phyloP scores from a whole-genome alignment of 2,329 filamentous ascomycete genomes.

The Fonsecaea monophora region DNA sequence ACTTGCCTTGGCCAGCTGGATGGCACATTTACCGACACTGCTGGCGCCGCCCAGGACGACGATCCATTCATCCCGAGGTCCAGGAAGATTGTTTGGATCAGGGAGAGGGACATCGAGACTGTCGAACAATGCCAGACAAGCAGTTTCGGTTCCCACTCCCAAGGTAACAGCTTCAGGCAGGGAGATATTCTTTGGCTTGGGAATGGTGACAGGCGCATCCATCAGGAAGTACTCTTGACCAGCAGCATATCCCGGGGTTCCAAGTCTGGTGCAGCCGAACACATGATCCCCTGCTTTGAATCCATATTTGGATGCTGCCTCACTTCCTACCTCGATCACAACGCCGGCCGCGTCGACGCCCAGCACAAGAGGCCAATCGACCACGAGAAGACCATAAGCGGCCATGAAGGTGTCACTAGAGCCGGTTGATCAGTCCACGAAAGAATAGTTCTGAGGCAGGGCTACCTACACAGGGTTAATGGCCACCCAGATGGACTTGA shows the following conservation, averaged over 20 bases:
- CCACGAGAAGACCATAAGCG: constrained; percentile 41
- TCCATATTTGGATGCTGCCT: constrained; percentile 39
- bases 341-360: constrained; percentile 44
- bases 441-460: neutral
- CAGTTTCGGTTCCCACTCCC: constrained; percentile 41
- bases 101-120: constrained; percentile 40
- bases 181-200: constrained; percentile 43
- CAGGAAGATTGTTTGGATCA: constrained; percentile 34
- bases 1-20: constrained; percentile 42
- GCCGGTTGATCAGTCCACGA: constrained; percentile 13
- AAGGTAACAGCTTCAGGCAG: constrained; percentile 43
- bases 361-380: constrained; percentile 43
- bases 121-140: constrained; percentile 40
- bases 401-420: constrained; percentile 42
- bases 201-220: constrained; percentile 43
- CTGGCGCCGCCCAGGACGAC: constrained; percentile 46
- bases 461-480: constrained; percentile 45
- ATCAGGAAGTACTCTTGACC: constrained; percentile 46
- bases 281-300: constrained; percentile 45
- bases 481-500: constrained; percentile 44
- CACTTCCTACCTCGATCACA: constrained; percentile 43
- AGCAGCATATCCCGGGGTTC: constrained; percentile 38
- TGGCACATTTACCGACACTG: constrained; percentile 44
- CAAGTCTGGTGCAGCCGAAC: constrained; percentile 45
- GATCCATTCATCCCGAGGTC: constrained; percentile 42